Conservation (phyloP, 495 filamentous ascomycete species). For the Penicillium manginii region DNA sequence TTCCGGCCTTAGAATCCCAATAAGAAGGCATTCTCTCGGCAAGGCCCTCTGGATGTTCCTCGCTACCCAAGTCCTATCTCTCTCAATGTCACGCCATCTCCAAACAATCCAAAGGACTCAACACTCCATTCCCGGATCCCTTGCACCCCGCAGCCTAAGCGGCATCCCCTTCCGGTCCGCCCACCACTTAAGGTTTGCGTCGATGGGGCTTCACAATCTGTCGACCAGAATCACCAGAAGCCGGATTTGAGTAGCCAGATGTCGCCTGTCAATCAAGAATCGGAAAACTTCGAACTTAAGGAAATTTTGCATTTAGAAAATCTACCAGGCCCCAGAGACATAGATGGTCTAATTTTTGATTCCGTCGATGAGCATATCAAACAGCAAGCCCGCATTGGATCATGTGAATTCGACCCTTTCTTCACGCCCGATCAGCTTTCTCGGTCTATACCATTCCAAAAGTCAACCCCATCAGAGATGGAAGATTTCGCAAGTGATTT, state of each 20-base stretch:
- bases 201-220: constrained; percentile 7
- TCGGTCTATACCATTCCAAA: not conserved
- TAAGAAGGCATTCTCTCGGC: constrained; percentile 11
- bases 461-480: not conserved
- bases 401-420: not conserved
- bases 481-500: constrained; percentile 1
- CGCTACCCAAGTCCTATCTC: constrained; percentile 26
- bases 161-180: constrained; percentile 17
- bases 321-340: not conserved
- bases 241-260: not conserved
- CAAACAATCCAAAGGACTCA: not conserved
- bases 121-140: not conserved
- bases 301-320: not conserved
- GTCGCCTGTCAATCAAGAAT: not conserved
- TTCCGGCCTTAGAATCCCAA: constrained; percentile 22
- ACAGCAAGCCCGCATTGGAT: not conserved
- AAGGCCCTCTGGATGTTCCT: constrained; percentile 1
- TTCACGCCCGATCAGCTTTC: not conserved
- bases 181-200: constrained; percentile 18
- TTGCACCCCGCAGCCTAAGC: not conserved
- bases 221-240: constrained; percentile 8
- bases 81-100: constrained; percentile 12
- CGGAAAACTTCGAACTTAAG: not conserved
- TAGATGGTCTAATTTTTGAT: not conserved
- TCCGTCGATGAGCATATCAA: not conserved